phyloP scores from a whole-genome alignment of 2,329 filamentous ascomycete species.

The Monascus ruber region DNA sequence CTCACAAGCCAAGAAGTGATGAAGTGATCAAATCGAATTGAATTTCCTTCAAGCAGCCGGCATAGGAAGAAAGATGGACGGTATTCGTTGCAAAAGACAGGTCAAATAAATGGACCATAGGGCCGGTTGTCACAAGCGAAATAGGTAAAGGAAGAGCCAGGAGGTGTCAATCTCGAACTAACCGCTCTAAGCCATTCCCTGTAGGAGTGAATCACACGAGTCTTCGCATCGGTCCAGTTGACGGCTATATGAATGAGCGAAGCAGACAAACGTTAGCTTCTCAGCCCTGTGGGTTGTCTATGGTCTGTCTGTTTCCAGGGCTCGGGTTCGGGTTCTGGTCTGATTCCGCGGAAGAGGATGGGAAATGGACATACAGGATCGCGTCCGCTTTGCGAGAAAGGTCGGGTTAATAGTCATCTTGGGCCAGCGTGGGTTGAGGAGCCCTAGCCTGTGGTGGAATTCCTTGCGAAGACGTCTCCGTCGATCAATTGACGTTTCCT shows the following conservation, averaged over 20 bases:
- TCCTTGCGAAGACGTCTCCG: too few species aligned
- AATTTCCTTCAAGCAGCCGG: too few species aligned
- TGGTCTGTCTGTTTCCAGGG: too few species aligned
- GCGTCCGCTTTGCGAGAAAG: constrained; percentile 72
- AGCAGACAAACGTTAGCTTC: constrained; percentile 7
- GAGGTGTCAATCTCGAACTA: constrained; percentile 35
- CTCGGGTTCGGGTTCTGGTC: background rate
- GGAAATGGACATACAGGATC: constrained; percentile 52
- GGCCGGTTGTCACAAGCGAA: too few species aligned
- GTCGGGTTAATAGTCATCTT: constrained; percentile 85
- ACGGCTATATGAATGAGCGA: constrained; percentile 46
- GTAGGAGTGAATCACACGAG: constrained; percentile 78
- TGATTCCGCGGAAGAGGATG: constrained; percentile 2
- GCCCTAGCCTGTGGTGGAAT: too few species aligned
- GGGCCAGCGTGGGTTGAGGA: constrained; percentile 8
- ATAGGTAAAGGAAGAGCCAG: too few species aligned
- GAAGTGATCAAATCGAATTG: too few species aligned
- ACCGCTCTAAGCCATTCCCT: constrained; percentile 94
- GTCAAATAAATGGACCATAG: background rate
- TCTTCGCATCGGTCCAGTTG: constrained; percentile 81
- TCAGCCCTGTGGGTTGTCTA: background rate
- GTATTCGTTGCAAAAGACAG: background rate
- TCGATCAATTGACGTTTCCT: background rate
- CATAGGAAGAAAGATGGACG: background rate
- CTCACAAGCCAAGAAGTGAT: too few species aligned